Evolutionary conservation across 306 rosid genomes (phyloP).

Genomic region (Rosa lucieae): DNA sequence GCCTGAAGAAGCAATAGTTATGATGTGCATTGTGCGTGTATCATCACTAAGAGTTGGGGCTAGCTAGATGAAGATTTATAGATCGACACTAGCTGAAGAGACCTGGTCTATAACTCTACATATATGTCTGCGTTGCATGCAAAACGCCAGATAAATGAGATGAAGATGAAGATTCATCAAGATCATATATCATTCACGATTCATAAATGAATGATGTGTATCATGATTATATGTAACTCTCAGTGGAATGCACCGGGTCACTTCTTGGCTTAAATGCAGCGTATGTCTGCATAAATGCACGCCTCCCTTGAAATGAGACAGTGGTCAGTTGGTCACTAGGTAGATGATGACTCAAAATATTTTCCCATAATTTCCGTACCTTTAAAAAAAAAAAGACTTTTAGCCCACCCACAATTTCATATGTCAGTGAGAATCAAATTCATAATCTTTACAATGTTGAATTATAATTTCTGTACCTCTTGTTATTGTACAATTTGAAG

Average conservation of each 20-base stretch:
- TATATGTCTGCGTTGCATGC: background rate
- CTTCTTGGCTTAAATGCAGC: background rate
- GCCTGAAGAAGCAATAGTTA: background rate
- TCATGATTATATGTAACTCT: background rate
- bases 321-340: background rate
- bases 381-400: too few relatives aligned
- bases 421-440: too few relatives aligned
- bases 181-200: background rate
- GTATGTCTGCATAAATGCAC: background rate
- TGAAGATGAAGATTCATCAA: slow-evolving; percentile 7
- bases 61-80: background rate
- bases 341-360: background rate
- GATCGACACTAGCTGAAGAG: background rate
- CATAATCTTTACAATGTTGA: too few relatives aligned
- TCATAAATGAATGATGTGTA: background rate
- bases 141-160: background rate
- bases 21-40: background rate
- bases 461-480: background rate
- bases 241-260: background rate
- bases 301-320: background rate
- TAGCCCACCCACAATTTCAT: too few relatives aligned
- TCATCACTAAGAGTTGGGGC: background rate
- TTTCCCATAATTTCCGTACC: background rate
- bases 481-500: background rate
- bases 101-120: background rate